Evolutionary conservation across 2,329 filamentous ascomycete genomes (phyloP), one percentile per base, ranked within the genome.

Genomic region (Colletotrichum lindemuthianum): DNA sequence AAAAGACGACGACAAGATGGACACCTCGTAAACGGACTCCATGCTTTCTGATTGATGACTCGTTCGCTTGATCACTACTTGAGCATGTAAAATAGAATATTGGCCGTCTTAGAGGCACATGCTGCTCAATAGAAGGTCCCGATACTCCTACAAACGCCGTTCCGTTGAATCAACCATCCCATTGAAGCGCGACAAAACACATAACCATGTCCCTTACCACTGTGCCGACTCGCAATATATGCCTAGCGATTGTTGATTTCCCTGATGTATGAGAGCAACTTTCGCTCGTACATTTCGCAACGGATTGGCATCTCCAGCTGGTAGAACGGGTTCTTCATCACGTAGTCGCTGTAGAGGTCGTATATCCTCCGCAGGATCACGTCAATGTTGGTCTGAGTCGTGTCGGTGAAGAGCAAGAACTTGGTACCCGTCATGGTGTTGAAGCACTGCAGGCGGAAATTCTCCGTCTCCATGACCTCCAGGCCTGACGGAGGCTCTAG

Each of bases 321-420:
- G 80, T 98, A 98, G 75, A 99, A 99, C 1, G 96, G 96, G 77
- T 99, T 99, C 84, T 98, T 99, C 93, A 97, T 98, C 70, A 99
- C 96, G 76, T 92, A 98, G 78, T 99, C 96, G 54, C 92, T 87
- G 81, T 98, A 99, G 56, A 98, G 81, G 76, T 98, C 96, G 77
- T 99, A 98, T 72, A 97, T 90, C 76, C 88, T 91, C 74, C 88
- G 86, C 70, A 97, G 89, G 48, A 95, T 90, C 11, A 88, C 84
- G 72, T 98, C 96, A 43, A 96, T 90, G 73, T 96, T 97, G 52
- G 90, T 87, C 81, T 96, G 94, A 69, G 92, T 88, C 13, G 87
- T 88, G 78, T 98, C 96, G 59, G 96, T 97, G 76, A 99, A 97
- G 59, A 99, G 84, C 43, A 99, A 80, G 76, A 99, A 99, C 78